phyloP scores from a whole-genome alignment of 106 monocot genomes.

The Hemerocallis citrina region DNA sequence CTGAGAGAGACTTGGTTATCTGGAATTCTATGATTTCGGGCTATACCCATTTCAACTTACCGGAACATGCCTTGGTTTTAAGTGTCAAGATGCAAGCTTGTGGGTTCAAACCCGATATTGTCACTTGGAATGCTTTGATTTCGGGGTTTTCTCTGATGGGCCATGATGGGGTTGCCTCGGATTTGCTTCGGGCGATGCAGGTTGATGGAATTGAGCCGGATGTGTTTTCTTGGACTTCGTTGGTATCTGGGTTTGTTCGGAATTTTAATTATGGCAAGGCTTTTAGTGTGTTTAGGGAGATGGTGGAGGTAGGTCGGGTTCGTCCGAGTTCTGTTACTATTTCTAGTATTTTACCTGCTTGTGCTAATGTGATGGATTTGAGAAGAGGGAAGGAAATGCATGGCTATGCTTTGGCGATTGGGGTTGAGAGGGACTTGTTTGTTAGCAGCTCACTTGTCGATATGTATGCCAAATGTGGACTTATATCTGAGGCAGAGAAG shows the following conservation, averaged over 20 bases:
- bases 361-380: constrained; percentile 31
- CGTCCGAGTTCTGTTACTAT: constrained; percentile 49
- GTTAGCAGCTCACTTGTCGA: constrained; percentile 43
- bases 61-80: constrained; percentile 20
- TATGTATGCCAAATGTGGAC: constrained; percentile 59
- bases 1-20: constrained; percentile 35
- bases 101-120: constrained; percentile 23
- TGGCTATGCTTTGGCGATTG: constrained; percentile 21
- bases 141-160: constrained; percentile 39
- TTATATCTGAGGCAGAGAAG: constrained; percentile 28
- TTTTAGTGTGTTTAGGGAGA: constrained; percentile 26
- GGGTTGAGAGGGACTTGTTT: constrained; percentile 22
- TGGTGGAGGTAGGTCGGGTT: constrained; percentile 21
- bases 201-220: constrained; percentile 34
- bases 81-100: constrained; percentile 17
- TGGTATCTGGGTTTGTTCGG: constrained; percentile 31
- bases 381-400: constrained; percentile 40
- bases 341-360: constrained; percentile 36
- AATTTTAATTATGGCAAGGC: constrained; percentile 31
- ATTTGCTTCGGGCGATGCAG: constrained; percentile 25
- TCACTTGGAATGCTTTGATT: constrained; percentile 50
- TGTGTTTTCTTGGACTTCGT: constrained; percentile 50
- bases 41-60: constrained; percentile 22
- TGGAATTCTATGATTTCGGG: constrained; percentile 66
- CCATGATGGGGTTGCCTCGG: constrained; percentile 15